Percentiles rank a stretch among this genome's conserved stretches.
These are phyloP conservation scores for Fusarium sp. DNA, from an alignment of 2,329 filamentous ascomycete genomes.

Conservation along the genomic window DNA sequence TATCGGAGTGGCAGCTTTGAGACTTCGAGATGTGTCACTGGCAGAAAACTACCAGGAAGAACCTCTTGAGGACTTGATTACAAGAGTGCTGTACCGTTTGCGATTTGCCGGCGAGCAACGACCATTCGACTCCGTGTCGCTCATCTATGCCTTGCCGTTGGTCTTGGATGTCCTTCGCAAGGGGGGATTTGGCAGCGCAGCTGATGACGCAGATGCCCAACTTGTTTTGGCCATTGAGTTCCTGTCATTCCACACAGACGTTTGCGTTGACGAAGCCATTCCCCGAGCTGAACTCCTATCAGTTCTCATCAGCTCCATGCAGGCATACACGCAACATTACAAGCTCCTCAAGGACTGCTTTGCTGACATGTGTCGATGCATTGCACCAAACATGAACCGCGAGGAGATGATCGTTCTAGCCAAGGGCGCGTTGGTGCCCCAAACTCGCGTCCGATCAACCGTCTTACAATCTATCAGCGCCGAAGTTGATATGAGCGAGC, in stretches of 20 bases:
- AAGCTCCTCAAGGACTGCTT: constrained; percentile 95
- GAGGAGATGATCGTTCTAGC: constrained; percentile 82
- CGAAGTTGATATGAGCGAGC: constrained; percentile 90
- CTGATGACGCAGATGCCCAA: constrained; percentile 89
- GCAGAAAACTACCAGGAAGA: constrained; percentile 80
- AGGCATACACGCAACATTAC: constrained; percentile 91
- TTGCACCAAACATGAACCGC: constrained; percentile 81
- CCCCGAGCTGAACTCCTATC: constrained; percentile 80
- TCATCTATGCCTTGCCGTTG: constrained; percentile 88
- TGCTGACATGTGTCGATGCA: constrained; percentile 83
- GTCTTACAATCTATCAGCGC: constrained; percentile 90
- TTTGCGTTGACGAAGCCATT: constrained; percentile 78
- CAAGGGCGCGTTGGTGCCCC: constrained; percentile 80
- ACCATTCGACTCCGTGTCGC: constrained; percentile 88
- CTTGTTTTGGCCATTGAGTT: constrained; percentile 90
- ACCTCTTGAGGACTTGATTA: constrained; percentile 84
- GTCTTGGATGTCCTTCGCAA: constrained; percentile 81
- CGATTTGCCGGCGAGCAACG: constrained; percentile 92
- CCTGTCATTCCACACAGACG: constrained; percentile 86
- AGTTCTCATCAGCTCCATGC: constrained; percentile 83
- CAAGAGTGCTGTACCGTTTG: constrained; percentile 88
- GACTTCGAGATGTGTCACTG: constrained; percentile 80
- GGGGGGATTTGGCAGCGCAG: constrained; percentile 77
- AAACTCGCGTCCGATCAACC: constrained; percentile 82
- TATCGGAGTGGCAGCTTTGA: constrained; percentile 86